These are phyloP conservation scores for Tolypocladium endophyticum DNA, from an alignment of 2,329 filamentous ascomycete species.

Conservation along the genomic window DNA sequence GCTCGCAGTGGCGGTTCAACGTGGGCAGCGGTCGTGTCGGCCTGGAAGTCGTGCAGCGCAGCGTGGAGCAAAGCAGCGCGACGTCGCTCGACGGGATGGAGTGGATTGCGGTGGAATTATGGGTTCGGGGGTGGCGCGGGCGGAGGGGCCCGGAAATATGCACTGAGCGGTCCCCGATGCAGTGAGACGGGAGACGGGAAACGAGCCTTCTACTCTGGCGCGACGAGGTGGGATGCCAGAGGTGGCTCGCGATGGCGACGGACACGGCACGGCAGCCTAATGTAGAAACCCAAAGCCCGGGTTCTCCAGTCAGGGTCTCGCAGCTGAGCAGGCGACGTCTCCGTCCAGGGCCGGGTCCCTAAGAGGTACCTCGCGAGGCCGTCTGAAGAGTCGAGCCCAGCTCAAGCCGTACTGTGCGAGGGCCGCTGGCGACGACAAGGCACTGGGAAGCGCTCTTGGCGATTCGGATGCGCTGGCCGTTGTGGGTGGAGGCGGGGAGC, in stretches of 20 bases:
- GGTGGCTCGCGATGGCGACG: not conserved
- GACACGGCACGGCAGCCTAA: not conserved
- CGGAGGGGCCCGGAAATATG: not conserved
- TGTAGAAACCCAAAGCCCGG: not conserved
- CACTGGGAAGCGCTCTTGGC: not conserved
- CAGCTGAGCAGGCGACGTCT: conserved; percentile 1
- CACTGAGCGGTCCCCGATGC: not conserved
- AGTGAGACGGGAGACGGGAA: not conserved
- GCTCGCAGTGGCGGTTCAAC: not conserved
- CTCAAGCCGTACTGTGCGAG: conserved; percentile 5
- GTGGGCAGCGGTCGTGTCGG: not conserved
- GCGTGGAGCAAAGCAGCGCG: not conserved
- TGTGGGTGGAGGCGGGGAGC: not conserved
- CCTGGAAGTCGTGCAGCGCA: not conserved
- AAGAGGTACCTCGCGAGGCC: conserved; percentile 5
- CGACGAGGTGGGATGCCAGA: not conserved
- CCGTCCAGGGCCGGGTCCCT: not conserved
- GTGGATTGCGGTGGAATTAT: not conserved
- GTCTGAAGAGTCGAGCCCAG: conserved; percentile 4
- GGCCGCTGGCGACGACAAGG: conserved; percentile 1
- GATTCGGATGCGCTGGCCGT: not conserved
- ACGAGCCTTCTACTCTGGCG: not conserved
- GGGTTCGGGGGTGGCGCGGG: not conserved
- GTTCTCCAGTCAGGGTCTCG: not conserved
- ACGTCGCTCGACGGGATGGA: not conserved